Conservation (phyloP, 1,284 basidiomycete species). For the Melampsora americana region DNA sequence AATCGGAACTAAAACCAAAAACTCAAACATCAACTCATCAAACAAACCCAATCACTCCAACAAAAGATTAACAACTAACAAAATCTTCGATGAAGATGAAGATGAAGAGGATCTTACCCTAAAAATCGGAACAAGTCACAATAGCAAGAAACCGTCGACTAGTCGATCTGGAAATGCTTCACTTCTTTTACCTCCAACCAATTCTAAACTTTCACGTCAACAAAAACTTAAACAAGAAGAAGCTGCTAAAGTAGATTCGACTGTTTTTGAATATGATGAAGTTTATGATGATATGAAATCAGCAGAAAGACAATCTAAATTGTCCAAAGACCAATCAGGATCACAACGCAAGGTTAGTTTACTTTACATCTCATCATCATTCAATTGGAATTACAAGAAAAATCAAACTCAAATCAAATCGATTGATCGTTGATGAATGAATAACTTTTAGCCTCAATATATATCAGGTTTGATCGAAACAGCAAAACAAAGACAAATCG, state of each 20-base stretch:
- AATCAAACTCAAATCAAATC: not conserved
- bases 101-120: not conserved
- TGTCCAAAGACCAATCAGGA: conserved; percentile 67
- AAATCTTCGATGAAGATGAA: not conserved
- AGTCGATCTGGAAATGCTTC: not conserved
- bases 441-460: conserved; percentile 74
- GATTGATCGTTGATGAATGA: not conserved
- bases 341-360: conserved; percentile 67
- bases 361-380: not conserved
- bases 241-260: conserved; percentile 74
- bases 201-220: conserved; percentile 23
- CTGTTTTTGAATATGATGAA: conserved; percentile 92
- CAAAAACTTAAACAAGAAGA: conserved; percentile 49
- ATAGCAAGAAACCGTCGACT: not conserved
- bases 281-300: conserved; percentile 95
- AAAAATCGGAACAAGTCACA: not conserved
- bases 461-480: conserved; percentile 76
- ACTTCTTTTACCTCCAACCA: no score
- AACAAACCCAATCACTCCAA: not conserved
- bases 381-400: no score
- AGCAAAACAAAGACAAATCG: conserved; percentile 79
- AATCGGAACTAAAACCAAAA: not conserved
- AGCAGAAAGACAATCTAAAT: conserved; percentile 70
- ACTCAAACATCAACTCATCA: not conserved
- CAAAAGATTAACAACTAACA: not conserved